Conservation (phyloP, 352 stramenopile genomes). For the Globisporangium camurandrum region DNA sequence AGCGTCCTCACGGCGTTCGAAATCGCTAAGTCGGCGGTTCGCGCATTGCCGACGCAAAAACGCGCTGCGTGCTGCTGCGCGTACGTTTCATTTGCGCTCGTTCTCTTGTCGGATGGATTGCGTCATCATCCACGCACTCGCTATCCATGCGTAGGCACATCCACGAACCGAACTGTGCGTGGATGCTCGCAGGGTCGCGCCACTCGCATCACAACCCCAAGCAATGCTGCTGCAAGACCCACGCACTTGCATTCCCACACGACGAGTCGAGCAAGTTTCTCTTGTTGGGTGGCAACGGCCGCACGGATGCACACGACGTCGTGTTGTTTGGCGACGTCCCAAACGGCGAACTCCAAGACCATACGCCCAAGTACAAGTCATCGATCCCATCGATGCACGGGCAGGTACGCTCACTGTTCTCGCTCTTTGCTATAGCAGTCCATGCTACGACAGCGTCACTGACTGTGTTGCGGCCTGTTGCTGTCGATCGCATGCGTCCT, state of each 20-base stretch:
- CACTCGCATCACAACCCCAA: conserved; percentile 63
- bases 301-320: conserved; percentile 41
- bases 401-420: conserved; percentile 22
- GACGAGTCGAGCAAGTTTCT: conserved; percentile 83
- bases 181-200: conserved; percentile 50
- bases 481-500: too few species aligned
- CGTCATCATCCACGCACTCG: too few species aligned
- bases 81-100: conserved; percentile 26
- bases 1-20: conserved; percentile 66
- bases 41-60: conserved; percentile 50
- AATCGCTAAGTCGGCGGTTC: conserved; percentile 64
- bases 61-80: conserved; percentile 69
- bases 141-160: conserved; percentile 42
- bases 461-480: too few species aligned
- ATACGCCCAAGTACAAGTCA: conserved; percentile 59
- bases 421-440: background rate
- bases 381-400: conserved; percentile 79
- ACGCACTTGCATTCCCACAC: conserved; percentile 58
- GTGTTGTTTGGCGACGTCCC: conserved; percentile 64
- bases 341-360: conserved; percentile 46
- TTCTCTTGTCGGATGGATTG: background rate
- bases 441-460: background rate
- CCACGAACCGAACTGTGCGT: conserved; percentile 60
- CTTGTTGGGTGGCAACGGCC: conserved; percentile 33
- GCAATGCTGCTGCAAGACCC: conserved; percentile 70